Base-by-base conservation (phyloP, 345 rosid species). In the Turritis glabra region DNA sequence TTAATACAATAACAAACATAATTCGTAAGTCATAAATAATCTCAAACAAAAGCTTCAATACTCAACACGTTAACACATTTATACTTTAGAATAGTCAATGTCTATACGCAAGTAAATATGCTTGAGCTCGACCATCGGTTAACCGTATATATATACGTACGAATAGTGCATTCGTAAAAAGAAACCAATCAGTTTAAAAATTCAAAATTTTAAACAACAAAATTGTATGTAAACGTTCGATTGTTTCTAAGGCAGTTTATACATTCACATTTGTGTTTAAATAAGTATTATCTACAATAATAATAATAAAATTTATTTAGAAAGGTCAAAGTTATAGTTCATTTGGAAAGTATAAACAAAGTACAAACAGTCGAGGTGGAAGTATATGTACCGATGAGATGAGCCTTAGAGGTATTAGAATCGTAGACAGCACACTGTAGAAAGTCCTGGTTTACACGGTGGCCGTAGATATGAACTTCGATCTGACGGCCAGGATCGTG, bases 371-470 rank as follows among this genome's bases (percentile, higher is more conserved):
- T 19, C 6, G 2, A 48, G 8, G 53, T 48, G 25, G 26, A 19
- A 48, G 14, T 1, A 50, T 47, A 3, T 69, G 33, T 77, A 77
- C 91, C 98, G 3, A 92, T 86, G 75, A 92, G 95, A 55, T 79
- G 85, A 82, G 79, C 88, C 3, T 76, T 67, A 54, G 84, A 50
- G 37, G 82, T 79, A 40, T 84, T 87, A 3, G 89, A 50, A 75
- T 89, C 91, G 44, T 87, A 90, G 67, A 90, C 91, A 5, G 95
- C 91, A 41, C 95, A 87, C 83, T 92, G 97, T 71, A 89, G 85
- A 53, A 93, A 88, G 76, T 89, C 95, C 81, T 89, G 89, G 75
- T 86, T 86, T 69, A 93, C 77, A 72, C 95, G 80, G n/a, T 81
- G 38, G 18, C 84, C 71, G 44, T 64, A 90, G 75, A 87, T 91